Conservation (phyloP, 164 flowering plant species). For the Vitis riparia region DNA sequence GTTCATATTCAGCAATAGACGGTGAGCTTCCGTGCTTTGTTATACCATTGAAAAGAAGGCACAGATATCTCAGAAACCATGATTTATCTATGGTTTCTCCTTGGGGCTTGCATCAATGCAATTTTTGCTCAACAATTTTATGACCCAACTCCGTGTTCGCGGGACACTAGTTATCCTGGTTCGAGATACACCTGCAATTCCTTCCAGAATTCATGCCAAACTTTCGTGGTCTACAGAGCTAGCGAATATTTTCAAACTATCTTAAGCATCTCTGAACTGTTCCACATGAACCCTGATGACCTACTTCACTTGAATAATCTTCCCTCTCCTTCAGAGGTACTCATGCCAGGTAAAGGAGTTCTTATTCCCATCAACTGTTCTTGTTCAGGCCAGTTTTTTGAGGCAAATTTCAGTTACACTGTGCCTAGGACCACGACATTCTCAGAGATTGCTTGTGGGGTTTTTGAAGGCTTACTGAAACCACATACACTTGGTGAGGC, state of each 20-base stretch:
- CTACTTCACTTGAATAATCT: slow-evolving; percentile 12
- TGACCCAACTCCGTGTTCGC: neutral
- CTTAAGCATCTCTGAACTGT: slow-evolving; percentile 13
- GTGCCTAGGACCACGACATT: slow-evolving; percentile 1
- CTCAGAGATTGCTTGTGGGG: slow-evolving; percentile 19
- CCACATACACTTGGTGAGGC: slow-evolving; percentile 9
- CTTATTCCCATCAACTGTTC: slow-evolving; percentile 17
- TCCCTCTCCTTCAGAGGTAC: slow-evolving; percentile 7
- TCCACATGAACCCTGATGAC: neutral
- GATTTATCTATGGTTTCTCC: slow-evolving; percentile 8
- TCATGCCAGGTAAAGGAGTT: slow-evolving; percentile 17
- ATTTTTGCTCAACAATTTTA: neutral
- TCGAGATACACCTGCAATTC: slow-evolving; percentile 20
- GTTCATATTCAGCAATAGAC: too few species aligned
- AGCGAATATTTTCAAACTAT: slow-evolving; percentile 17
- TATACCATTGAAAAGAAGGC: too few species aligned
- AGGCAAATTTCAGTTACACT: slow-evolving; percentile 18
- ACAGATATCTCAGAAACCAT: neutral
- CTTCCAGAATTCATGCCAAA: slow-evolving; percentile 9
- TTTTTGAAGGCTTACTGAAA: slow-evolving; percentile 21
- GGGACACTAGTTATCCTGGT: slow-evolving; percentile 5
- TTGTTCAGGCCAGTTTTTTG: slow-evolving; percentile 12
- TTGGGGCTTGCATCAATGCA: neutral
- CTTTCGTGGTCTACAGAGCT: slow-evolving; percentile 19
- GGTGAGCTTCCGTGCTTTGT: neutral